A percentile compares a stretch with the other conserved stretches of the same genome.
Conservation (phyloP, 2,329 filamentous ascomycete species). For the Epichloe hybrida region DNA sequence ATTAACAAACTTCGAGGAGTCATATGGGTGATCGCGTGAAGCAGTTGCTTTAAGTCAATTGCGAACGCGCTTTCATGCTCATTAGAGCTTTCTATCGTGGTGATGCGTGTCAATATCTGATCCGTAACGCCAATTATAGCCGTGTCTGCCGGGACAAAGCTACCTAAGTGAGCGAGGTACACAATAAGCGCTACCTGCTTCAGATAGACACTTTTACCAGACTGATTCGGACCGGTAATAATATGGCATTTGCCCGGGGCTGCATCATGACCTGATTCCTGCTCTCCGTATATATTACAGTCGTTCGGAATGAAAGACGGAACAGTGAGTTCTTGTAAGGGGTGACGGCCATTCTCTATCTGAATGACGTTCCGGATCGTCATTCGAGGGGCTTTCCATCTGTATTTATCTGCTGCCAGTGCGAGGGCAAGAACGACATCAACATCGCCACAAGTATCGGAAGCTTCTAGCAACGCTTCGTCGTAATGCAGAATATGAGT, state of each 20-base stretch:
- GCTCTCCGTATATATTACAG: slow-evolving; percentile 53
- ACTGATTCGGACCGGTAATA: slow-evolving; percentile 89
- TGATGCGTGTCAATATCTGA: slow-evolving; percentile 78
- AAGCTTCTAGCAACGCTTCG: slow-evolving; percentile 50
- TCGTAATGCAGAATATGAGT: slow-evolving; percentile 58
- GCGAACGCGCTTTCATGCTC: slow-evolving; percentile 49
- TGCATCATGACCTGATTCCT: slow-evolving; percentile 11
- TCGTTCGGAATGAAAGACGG: slow-evolving; percentile 74
- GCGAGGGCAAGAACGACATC: slow-evolving; percentile 76
- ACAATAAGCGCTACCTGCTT: slow-evolving; percentile 87
- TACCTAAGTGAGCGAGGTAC: slow-evolving; percentile 84
- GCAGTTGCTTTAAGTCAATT: slow-evolving; percentile 78
- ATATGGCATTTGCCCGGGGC: slow-evolving; percentile 42
- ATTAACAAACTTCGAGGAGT: slow-evolving; percentile 68
- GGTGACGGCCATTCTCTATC: slow-evolving; percentile 70
- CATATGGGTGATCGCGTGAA: slow-evolving; percentile 59
- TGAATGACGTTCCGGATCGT: slow-evolving; percentile 55
- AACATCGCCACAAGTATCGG: slow-evolving; percentile 72
- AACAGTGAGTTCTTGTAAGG: slow-evolving; percentile 74
- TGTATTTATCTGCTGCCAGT: slow-evolving; percentile 61
- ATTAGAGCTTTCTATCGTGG: slow-evolving; percentile 53
- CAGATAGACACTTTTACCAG: slow-evolving; percentile 89
- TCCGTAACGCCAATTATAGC: slow-evolving; percentile 80
- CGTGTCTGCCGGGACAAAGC: slow-evolving; percentile 69
- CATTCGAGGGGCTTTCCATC: slow-evolving; percentile 56